Base-by-base conservation (phyloP, 2,329 filamentous ascomycete genomes). In the Monosporascus sp. region DNA sequence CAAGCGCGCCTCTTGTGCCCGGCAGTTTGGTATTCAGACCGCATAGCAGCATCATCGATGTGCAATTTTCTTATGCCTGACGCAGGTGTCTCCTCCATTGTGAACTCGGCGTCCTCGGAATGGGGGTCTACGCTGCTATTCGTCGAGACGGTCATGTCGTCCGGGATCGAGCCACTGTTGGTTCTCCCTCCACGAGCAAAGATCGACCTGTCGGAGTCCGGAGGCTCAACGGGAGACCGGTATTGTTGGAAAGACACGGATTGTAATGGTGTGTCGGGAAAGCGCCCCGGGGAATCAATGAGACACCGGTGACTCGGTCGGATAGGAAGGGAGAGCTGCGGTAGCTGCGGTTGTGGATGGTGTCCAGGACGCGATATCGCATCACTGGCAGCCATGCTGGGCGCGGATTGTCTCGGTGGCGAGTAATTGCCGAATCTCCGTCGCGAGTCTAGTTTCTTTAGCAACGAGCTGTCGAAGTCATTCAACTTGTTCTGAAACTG, bases 1-100 rank as follows among this genome's bases (percentile, higher is more conserved):
- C 78, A 79, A 2, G 80, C 80, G 39, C 80, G 73, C 47, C 81
- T 75, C 67, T 84, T 84, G 55, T 76, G 76, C 7, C 79, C 78
- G 8, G 67, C 63, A 2, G 73, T 65, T 43, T 77, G 70, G 55
- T 69, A 72, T 25, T 74, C 72, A 3, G 52, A 41, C 25, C 65
- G 62, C 50, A 57, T 67, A 45, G 61, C 65, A 7, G 65, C 56
- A 48, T 78, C 79, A 47, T 82, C 78, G 20, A 80, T 72, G 20
- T 76, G 74, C 8, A 81, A 58, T 49, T 67, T 68, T 27, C 67
- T 65, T 51, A 75, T 64, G 7, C 72, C 67, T 14, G 66, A 66
- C 0, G 71, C 67, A 14, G 66, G 65, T 0, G 71, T 66, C 69
- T 76, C 73, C 64, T 82, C 64, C 78, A 74, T 62, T 60, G 78